phyloP scores from a whole-genome alignment of 1,284 basidiomycete genomes.

The Cryptococcus depauperatus region DNA sequence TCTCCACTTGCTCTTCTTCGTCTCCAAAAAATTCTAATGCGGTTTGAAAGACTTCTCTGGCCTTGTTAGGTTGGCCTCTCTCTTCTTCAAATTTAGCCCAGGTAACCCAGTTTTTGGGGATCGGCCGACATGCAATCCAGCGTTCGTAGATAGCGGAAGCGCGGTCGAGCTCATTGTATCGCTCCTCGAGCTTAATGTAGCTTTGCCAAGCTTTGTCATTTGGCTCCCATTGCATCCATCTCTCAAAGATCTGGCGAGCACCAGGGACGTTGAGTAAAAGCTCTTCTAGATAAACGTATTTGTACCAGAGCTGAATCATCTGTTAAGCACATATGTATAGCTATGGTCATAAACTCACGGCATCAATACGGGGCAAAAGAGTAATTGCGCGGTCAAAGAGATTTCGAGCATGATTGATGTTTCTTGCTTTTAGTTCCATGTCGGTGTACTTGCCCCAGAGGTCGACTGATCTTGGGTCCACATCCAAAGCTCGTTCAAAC shows the following conservation, averaged over 20 bases:
- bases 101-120: constrained; percentile 92
- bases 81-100: constrained; percentile 98
- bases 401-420: constrained; percentile 94
- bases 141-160: constrained; percentile 91
- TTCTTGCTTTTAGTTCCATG: constrained; percentile 93
- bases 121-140: constrained; percentile 86
- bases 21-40: constrained; percentile 96
- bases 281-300: constrained; percentile 97
- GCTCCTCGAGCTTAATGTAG: constrained; percentile 92
- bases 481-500: constrained; percentile 92
- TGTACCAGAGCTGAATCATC: constrained; percentile 75
- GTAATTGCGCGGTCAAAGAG: constrained; percentile 95
- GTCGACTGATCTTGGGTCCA: constrained; percentile 79
- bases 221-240: constrained; percentile 99
- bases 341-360: constrained; percentile 23
- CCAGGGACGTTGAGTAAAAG: constrained; percentile 91
- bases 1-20: constrained; percentile 92
- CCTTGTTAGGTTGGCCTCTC: constrained; percentile 73
- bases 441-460: constrained; percentile 93
- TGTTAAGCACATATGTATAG: not conserved
- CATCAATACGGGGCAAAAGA: constrained; percentile 83
- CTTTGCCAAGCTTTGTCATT: constrained; percentile 99
- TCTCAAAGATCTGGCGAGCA: constrained; percentile 92
- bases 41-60: constrained; percentile 91
- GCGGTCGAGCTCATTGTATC: constrained; percentile 84